A percentile compares a stretch with the other conserved stretches of the same genome.
These are phyloP conservation scores for Xylaria arbuscula DNA, from an alignment of 2,329 filamentous ascomycete genomes.

Conservation along the genomic window DNA sequence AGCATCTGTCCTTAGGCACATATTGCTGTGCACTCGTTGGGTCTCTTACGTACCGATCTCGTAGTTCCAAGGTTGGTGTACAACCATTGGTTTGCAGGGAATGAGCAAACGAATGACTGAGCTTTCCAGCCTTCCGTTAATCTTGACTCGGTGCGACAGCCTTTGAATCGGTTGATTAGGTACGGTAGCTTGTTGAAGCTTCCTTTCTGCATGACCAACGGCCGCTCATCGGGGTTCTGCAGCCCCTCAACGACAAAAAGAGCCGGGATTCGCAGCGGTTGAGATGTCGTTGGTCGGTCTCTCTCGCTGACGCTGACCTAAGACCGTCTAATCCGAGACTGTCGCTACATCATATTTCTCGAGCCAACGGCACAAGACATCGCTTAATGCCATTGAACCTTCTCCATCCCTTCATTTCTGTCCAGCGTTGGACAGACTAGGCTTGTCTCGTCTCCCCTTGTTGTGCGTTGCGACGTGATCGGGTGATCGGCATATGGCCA, in stretches of 20 bases:
- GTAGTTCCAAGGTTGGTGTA: not conserved
- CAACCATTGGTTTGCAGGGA: constrained; percentile 3
- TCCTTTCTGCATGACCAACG: constrained; percentile 10
- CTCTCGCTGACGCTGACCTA: constrained; percentile 13
- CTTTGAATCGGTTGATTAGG: constrained; percentile 8
- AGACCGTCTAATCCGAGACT: constrained; percentile 10
- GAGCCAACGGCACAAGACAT: constrained; percentile 20
- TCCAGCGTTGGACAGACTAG: constrained; percentile 35
- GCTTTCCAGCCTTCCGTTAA: constrained; percentile 9
- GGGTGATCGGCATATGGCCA: constrained; percentile 43
- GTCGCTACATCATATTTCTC: constrained; percentile 21
- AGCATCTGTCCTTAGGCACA: not conserved
- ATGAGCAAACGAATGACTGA: constrained; percentile 11
- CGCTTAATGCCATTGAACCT: constrained; percentile 11
- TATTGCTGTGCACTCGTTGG: constrained; percentile 3
- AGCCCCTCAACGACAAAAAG: not conserved
- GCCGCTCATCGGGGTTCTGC: constrained; percentile 15
- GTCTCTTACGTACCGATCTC: not conserved
- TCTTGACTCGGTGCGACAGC: constrained; percentile 26
- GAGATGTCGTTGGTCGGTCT: constrained; percentile 18
- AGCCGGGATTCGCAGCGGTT: constrained; percentile 4
- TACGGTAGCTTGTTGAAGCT: not conserved
- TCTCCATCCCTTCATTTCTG: constrained; percentile 30
- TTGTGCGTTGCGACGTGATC: constrained; percentile 37
- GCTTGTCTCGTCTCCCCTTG: constrained; percentile 38